Conservation (phyloP, 495 filamentous ascomycete genomes). For the Articulospora tetracladia region DNA sequence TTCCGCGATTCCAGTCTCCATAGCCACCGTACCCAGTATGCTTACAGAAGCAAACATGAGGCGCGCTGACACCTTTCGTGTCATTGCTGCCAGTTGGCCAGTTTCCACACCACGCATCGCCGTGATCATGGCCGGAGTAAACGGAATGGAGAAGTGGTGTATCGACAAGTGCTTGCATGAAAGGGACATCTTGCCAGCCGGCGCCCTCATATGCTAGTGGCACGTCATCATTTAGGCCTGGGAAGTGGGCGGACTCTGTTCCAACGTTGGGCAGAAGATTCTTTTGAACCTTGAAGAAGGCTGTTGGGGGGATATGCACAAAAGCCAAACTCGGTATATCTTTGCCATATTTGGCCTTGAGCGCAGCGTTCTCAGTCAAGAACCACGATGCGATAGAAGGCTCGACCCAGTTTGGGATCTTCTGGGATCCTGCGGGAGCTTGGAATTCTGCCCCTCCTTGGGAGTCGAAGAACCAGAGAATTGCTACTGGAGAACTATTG, state of each 20-base stretch:
- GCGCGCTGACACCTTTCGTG: conserved; percentile 29
- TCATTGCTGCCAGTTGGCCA: conserved; percentile 35
- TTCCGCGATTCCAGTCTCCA: conserved; percentile 57
- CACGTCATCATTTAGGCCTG: conserved; percentile 64
- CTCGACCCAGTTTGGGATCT: conserved; percentile 42
- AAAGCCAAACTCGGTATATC: conserved; percentile 64
- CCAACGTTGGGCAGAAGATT: conserved; percentile 15
- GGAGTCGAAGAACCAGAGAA: conserved; percentile 78
- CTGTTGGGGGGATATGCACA: conserved; percentile 66
- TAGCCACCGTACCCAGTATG: conserved; percentile 73
- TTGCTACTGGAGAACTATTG: conserved; percentile 35
- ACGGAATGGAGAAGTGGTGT: conserved; percentile 56
- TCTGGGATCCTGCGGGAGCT: conserved; percentile 17
- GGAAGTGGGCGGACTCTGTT: conserved; percentile 36
- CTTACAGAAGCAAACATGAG: conserved; percentile 64
- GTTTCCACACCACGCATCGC: conserved; percentile 59
- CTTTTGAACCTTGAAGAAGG: conserved; percentile 51
- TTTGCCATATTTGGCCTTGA: conserved; percentile 36
- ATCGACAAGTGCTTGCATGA: conserved; percentile 59
- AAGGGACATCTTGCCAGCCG: conserved; percentile 55
- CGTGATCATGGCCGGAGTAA: conserved; percentile 70
- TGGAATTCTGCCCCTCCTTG: conserved; percentile 57
- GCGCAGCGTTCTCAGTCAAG: conserved; percentile 35
- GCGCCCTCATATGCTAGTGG: conserved; percentile 54
- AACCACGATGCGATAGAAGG: conserved; percentile 60